Conservation (phyloP, 2,329 filamentous ascomycete species). For the Falciphora oryzae region DNA sequence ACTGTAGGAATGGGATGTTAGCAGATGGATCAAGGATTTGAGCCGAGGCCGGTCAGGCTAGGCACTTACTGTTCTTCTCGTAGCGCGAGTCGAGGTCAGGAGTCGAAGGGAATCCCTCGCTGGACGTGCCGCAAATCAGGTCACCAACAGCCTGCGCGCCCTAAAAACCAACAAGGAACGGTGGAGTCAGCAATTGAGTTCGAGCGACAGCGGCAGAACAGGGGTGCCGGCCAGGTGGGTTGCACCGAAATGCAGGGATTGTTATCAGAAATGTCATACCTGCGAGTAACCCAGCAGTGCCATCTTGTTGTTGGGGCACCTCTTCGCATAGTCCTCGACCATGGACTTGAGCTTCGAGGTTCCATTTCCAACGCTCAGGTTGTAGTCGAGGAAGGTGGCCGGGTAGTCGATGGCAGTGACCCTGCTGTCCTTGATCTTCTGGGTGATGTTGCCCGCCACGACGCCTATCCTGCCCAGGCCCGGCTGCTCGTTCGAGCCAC, state of each 20-base stretch:
- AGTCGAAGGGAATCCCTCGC: neutral
- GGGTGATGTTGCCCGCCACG: slow-evolving; percentile 19
- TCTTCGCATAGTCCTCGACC: slow-evolving; percentile 15
- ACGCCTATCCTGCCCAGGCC: slow-evolving; percentile 19
- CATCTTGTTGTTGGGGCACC: slow-evolving; percentile 20
- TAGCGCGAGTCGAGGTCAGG: neutral
- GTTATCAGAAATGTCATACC: neutral
- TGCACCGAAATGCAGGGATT: no score
- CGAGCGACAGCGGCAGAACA: neutral
- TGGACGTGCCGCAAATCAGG: slow-evolving; percentile 5
- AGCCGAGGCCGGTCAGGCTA: neutral
- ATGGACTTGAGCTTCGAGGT: slow-evolving; percentile 15
- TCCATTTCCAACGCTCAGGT: slow-evolving; percentile 15
- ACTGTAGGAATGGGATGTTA: slow-evolving; percentile 13
- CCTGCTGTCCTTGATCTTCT: slow-evolving; percentile 18
- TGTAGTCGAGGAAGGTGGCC: slow-evolving; percentile 20
- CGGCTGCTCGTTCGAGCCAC: slow-evolving; percentile 17
- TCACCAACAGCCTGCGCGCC: slow-evolving; percentile 22
- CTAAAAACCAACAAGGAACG: slow-evolving; percentile 1
- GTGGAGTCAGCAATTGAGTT: neutral
- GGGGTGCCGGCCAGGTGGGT: no score
- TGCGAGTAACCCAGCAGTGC: slow-evolving; percentile 22
- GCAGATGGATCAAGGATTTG: neutral
- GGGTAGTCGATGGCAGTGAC: slow-evolving; percentile 20
- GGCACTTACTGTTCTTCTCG: slow-evolving; percentile 5